Evolutionary conservation across 179 eudicot species (phyloP), one percentile per base, ranked within the genome.

Genomic region (Carnegiea gigantea): DNA sequence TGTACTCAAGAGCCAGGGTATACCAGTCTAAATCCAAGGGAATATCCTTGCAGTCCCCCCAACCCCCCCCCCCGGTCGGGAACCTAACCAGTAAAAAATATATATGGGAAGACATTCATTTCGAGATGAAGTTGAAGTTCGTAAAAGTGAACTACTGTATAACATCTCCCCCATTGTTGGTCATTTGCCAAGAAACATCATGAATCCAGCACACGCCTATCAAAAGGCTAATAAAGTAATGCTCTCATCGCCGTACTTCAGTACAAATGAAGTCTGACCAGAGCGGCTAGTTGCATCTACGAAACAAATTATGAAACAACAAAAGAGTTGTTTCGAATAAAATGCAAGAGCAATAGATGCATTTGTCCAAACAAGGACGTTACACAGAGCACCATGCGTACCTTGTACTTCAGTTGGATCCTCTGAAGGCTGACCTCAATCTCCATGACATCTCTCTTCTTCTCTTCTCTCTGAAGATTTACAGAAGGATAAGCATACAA

Each of bases 341-440:
- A 23, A 51, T 43, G 76, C 48, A 72, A 43, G 26, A 53, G 74
- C 62, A 70, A 23, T n/a, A 46, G 15, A 74, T 38, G 21, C 77
- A 60, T 59, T 10, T 44, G 68, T 64, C 53, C 77, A 84, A 57
- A 51, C 24, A 65, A 46, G 67, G 62, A 70, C 17, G 49, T 73
- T 10, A 44, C 5, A 73, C 21, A 71, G 24, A 24, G 44, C 71
- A 77, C 54, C 38, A 26, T 5, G 23, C 83, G 78, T 92, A 95
- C 99, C 99, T 95, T 94, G 80, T 92, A 94, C 83, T 91, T 90
- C 87, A 94, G 80, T 76, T 95, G 99, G 80, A 92, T 86, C 87
- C 99, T 90, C 84, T 95, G 99, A 78, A 95, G 98, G 87, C 88
- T 88, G 77, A 94, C 94, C 86, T 95, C 99, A 75, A 89, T 94